These are phyloP conservation scores for Penicillium argentinense DNA, from an alignment of 495 filamentous ascomycete species.

Conservation along the genomic window DNA sequence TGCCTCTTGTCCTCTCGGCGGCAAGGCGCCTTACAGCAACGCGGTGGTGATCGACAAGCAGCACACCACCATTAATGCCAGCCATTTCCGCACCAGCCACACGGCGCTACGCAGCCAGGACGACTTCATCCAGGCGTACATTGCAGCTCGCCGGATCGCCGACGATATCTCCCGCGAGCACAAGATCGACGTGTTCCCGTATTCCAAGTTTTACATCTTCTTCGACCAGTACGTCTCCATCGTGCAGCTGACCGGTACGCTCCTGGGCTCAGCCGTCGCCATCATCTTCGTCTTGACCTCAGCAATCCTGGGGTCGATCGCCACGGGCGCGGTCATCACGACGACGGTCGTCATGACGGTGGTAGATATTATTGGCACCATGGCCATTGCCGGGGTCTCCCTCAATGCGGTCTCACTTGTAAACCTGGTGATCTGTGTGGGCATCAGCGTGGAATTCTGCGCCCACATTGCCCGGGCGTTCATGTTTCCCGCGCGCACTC, in stretches of 20 bases:
- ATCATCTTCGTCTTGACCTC: constrained; percentile 79
- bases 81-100: constrained; percentile 89
- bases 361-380: constrained; percentile 90
- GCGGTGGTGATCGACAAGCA: constrained; percentile 77
- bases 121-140: constrained; percentile 92
- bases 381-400: constrained; percentile 86
- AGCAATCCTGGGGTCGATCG: constrained; percentile 76
- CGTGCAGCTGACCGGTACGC: constrained; percentile 69
- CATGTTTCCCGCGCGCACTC: constrained; percentile 78
- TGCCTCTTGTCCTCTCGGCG: constrained; percentile 81
- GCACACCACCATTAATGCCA: constrained; percentile 65
- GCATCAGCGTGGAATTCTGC: constrained; percentile 95
- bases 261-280: constrained; percentile 78
- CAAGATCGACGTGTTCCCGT: constrained; percentile 82
- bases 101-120: constrained; percentile 80
- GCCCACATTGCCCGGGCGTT: constrained; percentile 95
- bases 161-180: constrained; percentile 65
- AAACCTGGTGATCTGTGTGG: constrained; percentile 94
- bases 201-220: constrained; percentile 96
- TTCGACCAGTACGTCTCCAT: constrained; percentile 96
- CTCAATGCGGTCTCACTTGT: constrained; percentile 96
- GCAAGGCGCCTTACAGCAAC: constrained; percentile 80
- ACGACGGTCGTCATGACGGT: constrained; percentile 88
- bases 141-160: constrained; percentile 87
- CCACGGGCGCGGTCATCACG: constrained; percentile 79